Evolutionary conservation across 768 basidiomycete genomes (phyloP), one percentile per base, ranked within the genome.

Genomic region (Cystofilobasidium macerans): DNA sequence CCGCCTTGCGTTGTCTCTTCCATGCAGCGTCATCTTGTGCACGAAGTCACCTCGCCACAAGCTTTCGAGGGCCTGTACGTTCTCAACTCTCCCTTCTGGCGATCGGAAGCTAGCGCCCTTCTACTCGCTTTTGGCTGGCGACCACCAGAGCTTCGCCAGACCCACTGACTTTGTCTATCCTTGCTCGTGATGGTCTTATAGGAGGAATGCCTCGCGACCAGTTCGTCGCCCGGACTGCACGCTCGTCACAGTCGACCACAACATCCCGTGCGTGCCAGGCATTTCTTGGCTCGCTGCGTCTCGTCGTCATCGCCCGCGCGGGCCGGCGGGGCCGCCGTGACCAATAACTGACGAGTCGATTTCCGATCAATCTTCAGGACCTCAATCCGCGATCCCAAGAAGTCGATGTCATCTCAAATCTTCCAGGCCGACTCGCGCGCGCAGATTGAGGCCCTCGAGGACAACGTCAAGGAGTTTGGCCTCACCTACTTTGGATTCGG

Each of bases 11-110:
- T n/a, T 51, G 24, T 63, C 16, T 26, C 71, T 79, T 24, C n/a
- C n/a, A n/a, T n/a, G n/a, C 28, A 67, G 65, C 59, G 82, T 65
- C 82, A 83, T 72, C 77, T 83, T 43, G 87, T 94, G 28, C 89
- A 92, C 71, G 90, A 92, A 79, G 90, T 93, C 61, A 92, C 90
- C n/a, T 88, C 85, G 65, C 90, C 90, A 45, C 90, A 93, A 76
- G 90, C 90, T 3, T 90, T 90, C 72, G 88, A 89, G 76, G 88
- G 88, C 73, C 79, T 91, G 83, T 86, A 70, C 75, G 84, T 78
- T 43, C 16, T 30, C 57, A 30, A 38, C 33, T 36, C 45, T 64
- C 7, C 60, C 33, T 63, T 28, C 36, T n/a, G n/a, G n/a, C n/a
- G n/a, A n/a, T n/a, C n/a, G n/a, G n/a, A n/a, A n/a, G n/a, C n/a